Base-by-base conservation (phyloP, 2,329 filamentous ascomycete genomes). In the Paecilomyces niveus region DNA sequence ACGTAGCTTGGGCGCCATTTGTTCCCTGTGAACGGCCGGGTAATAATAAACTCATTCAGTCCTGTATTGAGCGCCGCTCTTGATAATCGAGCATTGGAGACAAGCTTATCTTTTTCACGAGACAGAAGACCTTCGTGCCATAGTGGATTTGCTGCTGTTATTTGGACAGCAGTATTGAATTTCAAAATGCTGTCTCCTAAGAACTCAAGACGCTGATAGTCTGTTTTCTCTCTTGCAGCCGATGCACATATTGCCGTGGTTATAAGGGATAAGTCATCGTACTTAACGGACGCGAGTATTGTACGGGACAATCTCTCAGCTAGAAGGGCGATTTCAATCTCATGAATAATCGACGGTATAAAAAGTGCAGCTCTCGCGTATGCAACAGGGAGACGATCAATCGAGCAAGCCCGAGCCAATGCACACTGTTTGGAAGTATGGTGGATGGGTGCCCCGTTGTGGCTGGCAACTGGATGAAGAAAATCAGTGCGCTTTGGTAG, bases 201-300 rank as follows among this genome's bases (percentile, higher is more conserved):
- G 64, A 95, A 95, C 69, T 97, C 94, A 0, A 96, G 77, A 2
- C 89, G 81, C 66, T 97, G 89, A 68, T 97, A 97, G 63, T 96
- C 83, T 0, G 80, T 81, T 1, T 76, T 70, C 54, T 86, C 85
- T 2, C 72, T 68, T 0, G 89, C 85, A 1, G 79, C 79, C 0
- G 86, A 83, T 0, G 89, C 79, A 55, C 83, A 89, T 54, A 95
- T 87, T 1, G 92, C 91, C 9, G 84, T 86, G 1, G 85, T 70
- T 0, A 95, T 68, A 33, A 88, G 75, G 0, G 76, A 72, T 2
- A 84, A 62, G 62, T 88, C 72, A 0, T 71, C 70, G 35, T 93
- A 81, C 0, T 70, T 67, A 0, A 91, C 72, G 1, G 76, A 69
- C 13, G 70, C 67, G 1, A 92, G 72, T 2, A 86, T 64, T 0